Base-by-base conservation (phyloP, 257 asterid genomes). In the Oldenlandia corymbosa region DNA sequence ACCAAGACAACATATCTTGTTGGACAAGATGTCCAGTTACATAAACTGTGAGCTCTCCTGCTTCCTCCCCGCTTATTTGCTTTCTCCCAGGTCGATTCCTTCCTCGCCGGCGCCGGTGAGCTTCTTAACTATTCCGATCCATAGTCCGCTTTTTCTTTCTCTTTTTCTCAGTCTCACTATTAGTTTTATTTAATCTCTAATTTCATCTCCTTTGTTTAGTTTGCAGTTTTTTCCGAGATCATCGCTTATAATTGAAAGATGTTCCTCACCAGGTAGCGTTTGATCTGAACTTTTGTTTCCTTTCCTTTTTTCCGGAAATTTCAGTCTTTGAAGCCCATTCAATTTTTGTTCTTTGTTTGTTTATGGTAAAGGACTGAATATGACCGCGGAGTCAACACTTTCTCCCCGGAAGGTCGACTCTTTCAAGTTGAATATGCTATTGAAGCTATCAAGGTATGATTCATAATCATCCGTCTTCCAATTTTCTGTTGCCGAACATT, bases 381-480 rank as follows among this genome's bases (percentile, higher is more conserved):
- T 79, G 97, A 88, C 79, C 79, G 95, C 75, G 95, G 95, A 73
- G 96, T 89, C 43, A 85, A 90, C 79, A 90, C 97, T 60, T 90
- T 90, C 79, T 90, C 97, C 10, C 97, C 95, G 5, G 97, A 90
- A 82, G 97, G 96, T 53, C 86, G 96, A 56, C 77, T 90, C 79
- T 90, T 90, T 79, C 97, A 85, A 77, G 96, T 87, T 36, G 96
- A 87, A 64, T 87, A 90, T 68, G 97, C 96, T 41, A 90, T 90
- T 74, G 97, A 90, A 67, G 96, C 96, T 16, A 90, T 90, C 60
- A 90, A 90, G 92, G 95, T 90, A 61, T 5, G 10, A 11, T 11
- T 9, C 7, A 20, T 17, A 52, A 23, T 28, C 30, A 1, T 43
- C 43, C 32, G 24, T n/a, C 21, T 28, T 18, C 17, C 39, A 27